Conservation (phyloP, 2,329 filamentous ascomycete genomes). For the Colletotrichum liaoningense region DNA sequence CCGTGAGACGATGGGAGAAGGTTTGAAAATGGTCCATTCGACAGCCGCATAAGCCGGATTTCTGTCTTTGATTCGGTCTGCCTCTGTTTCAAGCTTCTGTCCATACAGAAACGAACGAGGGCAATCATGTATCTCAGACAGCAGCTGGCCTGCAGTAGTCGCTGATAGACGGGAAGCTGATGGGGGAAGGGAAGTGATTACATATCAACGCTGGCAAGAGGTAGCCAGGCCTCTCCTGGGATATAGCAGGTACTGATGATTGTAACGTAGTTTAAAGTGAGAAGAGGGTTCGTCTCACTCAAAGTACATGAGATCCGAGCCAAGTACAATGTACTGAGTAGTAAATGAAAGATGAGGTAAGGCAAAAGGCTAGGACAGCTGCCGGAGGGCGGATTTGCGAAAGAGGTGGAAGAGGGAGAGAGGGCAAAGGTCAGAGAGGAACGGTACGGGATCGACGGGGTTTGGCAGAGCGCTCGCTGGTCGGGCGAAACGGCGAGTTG, state of each 20-base stretch:
- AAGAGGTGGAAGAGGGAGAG: constrained; percentile 9
- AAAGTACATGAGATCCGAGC: constrained; percentile 13
- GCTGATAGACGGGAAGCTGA: constrained; percentile 10
- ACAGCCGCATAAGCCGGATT: constrained; percentile 3
- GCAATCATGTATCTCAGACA: background rate
- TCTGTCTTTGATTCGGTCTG: background rate
- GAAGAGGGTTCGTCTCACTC: constrained; percentile 9
- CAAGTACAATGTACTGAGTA: constrained; percentile 13
- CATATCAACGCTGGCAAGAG: constrained; percentile 21
- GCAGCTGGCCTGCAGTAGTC: background rate
- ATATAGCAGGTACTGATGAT: constrained; percentile 21
- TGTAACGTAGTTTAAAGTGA: constrained; percentile 21
- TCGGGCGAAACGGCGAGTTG: background rate
- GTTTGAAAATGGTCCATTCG: background rate
- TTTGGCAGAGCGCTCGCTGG: constrained; percentile 2
- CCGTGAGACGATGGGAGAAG: constrained; percentile 6
- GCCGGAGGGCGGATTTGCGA: constrained; percentile 8
- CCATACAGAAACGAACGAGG: background rate
- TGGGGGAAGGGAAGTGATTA: constrained; percentile 24
- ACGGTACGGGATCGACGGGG: constrained; percentile 16
- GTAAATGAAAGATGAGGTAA: constrained; percentile 26
- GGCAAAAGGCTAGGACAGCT: constrained; percentile 10
- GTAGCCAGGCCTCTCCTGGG: constrained; percentile 5
- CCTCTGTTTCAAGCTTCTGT: background rate
- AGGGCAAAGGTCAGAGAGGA: constrained; percentile 7